Conservation (phyloP, 2,329 filamentous ascomycete genomes). For the Hyphodiscus sp. region DNA sequence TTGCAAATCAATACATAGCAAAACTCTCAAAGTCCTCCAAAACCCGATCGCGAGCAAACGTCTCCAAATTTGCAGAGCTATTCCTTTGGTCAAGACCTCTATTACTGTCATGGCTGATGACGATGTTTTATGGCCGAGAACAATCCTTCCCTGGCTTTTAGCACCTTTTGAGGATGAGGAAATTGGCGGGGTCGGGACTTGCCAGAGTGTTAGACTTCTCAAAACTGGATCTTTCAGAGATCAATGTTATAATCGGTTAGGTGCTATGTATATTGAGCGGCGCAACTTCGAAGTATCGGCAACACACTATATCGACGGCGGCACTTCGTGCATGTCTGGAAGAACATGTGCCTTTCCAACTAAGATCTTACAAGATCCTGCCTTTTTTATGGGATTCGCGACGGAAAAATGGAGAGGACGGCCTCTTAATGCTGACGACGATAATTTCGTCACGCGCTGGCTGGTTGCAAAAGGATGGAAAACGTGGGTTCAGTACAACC, state of each 20-base stretch:
- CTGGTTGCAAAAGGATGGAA: constrained; percentile 84
- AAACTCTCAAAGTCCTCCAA: constrained; percentile 61
- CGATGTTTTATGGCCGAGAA: constrained; percentile 81
- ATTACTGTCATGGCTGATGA: constrained; percentile 90
- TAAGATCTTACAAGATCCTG: no score
- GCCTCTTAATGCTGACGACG: constrained; percentile 87
- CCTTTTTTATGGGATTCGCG: no score
- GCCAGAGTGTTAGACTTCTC: constrained; percentile 54
- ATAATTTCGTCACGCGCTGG: constrained; percentile 95
- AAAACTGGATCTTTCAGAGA: constrained; percentile 51
- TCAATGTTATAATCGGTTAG: constrained; percentile 76
- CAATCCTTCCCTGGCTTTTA: constrained; percentile 79
- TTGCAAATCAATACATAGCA: constrained; percentile 3
- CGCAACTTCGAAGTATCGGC: constrained; percentile 92
- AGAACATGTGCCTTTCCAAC: constrained; percentile 57
- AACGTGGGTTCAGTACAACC: constrained; percentile 87
- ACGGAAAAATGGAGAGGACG: constrained; percentile 58
- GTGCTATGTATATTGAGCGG: constrained; percentile 80
- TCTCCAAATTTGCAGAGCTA: constrained; percentile 79
- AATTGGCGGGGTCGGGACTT: constrained; percentile 80
- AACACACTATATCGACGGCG: constrained; percentile 85
- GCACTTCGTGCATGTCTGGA: constrained; percentile 86
- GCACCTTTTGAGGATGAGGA: constrained; percentile 77
- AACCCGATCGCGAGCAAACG: constrained; percentile 86
- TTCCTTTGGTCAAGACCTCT: constrained; percentile 71